A percentile compares a stretch with the other conserved stretches of the same genome.
These are phyloP conservation scores for Lactuca saligna DNA, from an alignment of 129 eudicot genomes.

Conservation along the genomic window DNA sequence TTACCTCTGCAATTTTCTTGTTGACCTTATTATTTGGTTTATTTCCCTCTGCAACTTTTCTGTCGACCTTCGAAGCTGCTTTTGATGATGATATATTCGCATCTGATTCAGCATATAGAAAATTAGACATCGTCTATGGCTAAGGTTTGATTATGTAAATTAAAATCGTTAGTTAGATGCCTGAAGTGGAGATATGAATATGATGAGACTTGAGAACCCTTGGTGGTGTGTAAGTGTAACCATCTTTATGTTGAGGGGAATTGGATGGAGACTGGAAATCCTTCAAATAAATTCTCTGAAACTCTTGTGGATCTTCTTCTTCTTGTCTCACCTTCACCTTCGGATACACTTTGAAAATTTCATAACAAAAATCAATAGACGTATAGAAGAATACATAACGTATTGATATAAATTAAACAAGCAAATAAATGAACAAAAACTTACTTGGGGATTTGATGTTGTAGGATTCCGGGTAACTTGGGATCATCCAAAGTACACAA, in stretches of 20 bases:
- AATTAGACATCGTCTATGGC: neutral
- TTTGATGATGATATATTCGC: constrained; percentile 20
- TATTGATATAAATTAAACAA: constrained; percentile 2
- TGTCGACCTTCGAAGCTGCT: constrained; percentile 28
- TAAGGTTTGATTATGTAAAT: constrained; percentile 3
- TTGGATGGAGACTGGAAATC: constrained; percentile 36
- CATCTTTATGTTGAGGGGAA: constrained; percentile 36
- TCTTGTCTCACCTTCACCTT: constrained; percentile 66
- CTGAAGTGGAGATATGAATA: constrained; percentile 32
- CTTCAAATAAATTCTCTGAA: constrained; percentile 36
- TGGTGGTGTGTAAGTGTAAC: constrained; percentile 40
- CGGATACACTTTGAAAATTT: constrained; percentile 59
- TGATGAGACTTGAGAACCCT: constrained; percentile 36
- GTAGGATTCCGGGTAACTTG: neutral
- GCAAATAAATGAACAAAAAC: neutral
- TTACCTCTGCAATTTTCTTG: constrained; percentile 1
- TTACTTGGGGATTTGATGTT: constrained; percentile 5
- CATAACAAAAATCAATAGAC: constrained; percentile 18
- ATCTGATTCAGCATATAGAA: constrained; percentile 23
- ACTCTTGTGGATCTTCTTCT: constrained; percentile 42
- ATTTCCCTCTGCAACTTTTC: constrained; percentile 29
- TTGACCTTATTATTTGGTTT: constrained; percentile 8
- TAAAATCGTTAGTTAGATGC: constrained; percentile 21
- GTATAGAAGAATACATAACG: neutral
- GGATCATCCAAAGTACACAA: neutral